phyloP scores from a whole-genome alignment of 2,329 filamentous ascomycete species.

The Saccharata proteae region DNA sequence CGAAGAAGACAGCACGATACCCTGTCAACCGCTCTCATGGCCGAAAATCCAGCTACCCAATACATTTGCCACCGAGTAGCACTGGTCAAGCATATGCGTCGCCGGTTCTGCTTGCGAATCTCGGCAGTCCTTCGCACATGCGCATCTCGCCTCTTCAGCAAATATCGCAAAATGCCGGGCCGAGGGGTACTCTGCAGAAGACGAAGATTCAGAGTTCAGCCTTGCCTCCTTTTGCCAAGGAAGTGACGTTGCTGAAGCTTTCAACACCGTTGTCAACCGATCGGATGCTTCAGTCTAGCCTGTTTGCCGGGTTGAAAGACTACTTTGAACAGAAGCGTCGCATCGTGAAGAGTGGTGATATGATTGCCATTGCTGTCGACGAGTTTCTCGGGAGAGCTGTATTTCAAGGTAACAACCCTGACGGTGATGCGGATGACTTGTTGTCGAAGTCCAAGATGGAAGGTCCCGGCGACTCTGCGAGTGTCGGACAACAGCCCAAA shows the following conservation, averaged over 20 bases:
- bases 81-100: slow-evolving; percentile 54
- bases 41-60: slow-evolving; percentile 36
- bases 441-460: slow-evolving; percentile 36
- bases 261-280: slow-evolving; percentile 83
- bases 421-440: slow-evolving; percentile 48
- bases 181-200: slow-evolving; percentile 27
- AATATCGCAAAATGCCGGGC: slow-evolving; percentile 14
- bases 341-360: slow-evolving; percentile 73
- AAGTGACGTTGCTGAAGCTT: slow-evolving; percentile 80
- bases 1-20: slow-evolving; percentile 42
- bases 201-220: slow-evolving; percentile 32
- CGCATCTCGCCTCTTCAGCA: slow-evolving; percentile 61
- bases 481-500: too few relatives aligned
- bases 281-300: slow-evolving; percentile 67
- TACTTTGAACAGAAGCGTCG: slow-evolving; percentile 77
- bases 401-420: slow-evolving; percentile 56
- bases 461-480: slow-evolving; percentile 13
- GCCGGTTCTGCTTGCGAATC: slow-evolving; percentile 74
- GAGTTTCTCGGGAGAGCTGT: slow-evolving; percentile 71
- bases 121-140: slow-evolving; percentile 66
- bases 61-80: slow-evolving; percentile 9
- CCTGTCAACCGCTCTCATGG: slow-evolving; percentile 35
- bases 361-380: slow-evolving; percentile 82
- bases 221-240: slow-evolving; percentile 51
- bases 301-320: slow-evolving; percentile 75